Evolutionary conservation across 2,329 filamentous ascomycete species (phyloP).

Genomic region (Chaetomium globosum): DNA sequence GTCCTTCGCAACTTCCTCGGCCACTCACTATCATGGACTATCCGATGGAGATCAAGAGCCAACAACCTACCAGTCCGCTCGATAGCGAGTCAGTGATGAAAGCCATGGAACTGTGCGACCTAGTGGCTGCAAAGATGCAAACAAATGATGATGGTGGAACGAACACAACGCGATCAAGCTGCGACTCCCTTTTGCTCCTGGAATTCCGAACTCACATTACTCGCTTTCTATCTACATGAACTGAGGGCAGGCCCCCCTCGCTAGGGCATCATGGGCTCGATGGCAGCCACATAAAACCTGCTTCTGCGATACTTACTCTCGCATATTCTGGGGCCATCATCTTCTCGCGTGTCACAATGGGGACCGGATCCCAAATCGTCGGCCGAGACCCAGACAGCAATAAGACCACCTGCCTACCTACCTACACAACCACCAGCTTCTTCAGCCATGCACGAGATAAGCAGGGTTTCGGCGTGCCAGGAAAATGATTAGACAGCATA

Average conservation of each 20-base stretch:
- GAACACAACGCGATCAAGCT: not conserved
- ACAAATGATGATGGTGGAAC: constrained; percentile 2
- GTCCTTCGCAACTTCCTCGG: constrained; percentile 14
- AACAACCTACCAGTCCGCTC: not conserved
- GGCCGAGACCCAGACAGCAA: not conserved
- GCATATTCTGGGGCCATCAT: not conserved
- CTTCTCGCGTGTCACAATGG: not conserved
- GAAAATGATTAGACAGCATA: too few relatives aligned
- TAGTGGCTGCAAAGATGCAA: not conserved
- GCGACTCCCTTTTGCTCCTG: constrained; percentile 1
- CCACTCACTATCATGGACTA: constrained; percentile 2
- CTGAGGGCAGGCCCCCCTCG: not conserved
- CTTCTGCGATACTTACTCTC: not conserved
- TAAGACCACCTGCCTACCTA: not conserved
- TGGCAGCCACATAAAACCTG: not conserved
- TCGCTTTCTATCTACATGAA: not conserved
- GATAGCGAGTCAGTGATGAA: not conserved
- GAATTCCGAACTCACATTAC: not conserved
- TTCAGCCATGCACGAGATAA: not conserved
- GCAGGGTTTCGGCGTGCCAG: not conserved
- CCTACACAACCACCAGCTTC: not conserved
- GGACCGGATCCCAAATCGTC: not conserved
- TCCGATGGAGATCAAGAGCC: not conserved
- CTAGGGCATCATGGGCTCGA: not conserved
- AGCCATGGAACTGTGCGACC: not conserved